Base-by-base conservation (phyloP, 2,329 filamentous ascomycete species). In the Fusarium sublunatum region DNA sequence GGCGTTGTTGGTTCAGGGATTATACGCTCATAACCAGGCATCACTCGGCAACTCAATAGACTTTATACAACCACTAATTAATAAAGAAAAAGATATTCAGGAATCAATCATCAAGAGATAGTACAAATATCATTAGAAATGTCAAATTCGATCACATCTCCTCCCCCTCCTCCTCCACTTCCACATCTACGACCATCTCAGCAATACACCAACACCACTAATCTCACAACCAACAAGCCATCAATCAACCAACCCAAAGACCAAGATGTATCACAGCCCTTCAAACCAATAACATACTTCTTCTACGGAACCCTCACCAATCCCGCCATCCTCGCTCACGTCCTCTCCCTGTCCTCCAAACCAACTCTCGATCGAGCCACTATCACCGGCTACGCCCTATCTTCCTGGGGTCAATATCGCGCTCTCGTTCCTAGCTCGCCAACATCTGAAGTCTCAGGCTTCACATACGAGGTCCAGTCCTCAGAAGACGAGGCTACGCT, bases 321-420 rank as follows among this genome's bases (percentile, higher is more conserved):
- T 35, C 31, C 47, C 24, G 39, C 46, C 24, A 25, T 42, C 25
- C 28, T 50, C 48, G 12, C 38, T 31, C 43, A 42, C 44, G 32
- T 49, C 29, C 32, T 55, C 8, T 22, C 35, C 26, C 43, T 46
- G 25, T 15, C 53, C 32, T 36, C 31, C 46, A 28, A 59, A 22
- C 40, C 44, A 44, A 60, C 45, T 26, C 55, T 49, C 45, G 31
- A 39, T 44, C 48, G 40, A 44, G 52, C 34, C 40, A 42, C 28
- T 12, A 48, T 51, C 40, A 52, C 55, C 22, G 32, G 46, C 42
- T 43, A 56, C 44, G 28, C 46, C 28, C 40, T 47, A n/a, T 43
- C 36, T 9, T 41, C 25, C 24, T 46, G 25, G 39, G 47, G 34
- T 12, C 40, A 48, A 36, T 50, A 48, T 38, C 32, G 35, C 25